A percentile compares a stretch with the other conserved stretches of the same genome.
Evolutionary conservation across 2,329 filamentous ascomycete genomes (phyloP).

Genomic region (Pseudocercospora eumusae): DNA sequence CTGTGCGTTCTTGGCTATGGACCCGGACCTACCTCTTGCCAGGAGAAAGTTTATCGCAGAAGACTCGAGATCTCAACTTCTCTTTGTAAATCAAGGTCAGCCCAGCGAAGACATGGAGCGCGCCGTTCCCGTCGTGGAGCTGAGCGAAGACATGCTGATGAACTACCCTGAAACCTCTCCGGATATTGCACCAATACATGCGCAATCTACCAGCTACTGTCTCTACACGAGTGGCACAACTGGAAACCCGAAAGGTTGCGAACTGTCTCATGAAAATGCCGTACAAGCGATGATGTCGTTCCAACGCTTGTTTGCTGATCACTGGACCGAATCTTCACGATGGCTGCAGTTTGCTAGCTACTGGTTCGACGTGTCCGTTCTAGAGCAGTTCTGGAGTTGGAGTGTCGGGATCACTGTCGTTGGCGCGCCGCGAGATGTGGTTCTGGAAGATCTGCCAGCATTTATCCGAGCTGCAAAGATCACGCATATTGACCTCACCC

Average conservation of each 20-base stretch:
- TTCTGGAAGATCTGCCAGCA: conserved; percentile 77
- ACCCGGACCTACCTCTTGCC: conserved; percentile 69
- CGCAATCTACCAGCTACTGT: conserved; percentile 71
- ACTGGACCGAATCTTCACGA: conserved; percentile 71
- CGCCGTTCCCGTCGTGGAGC: conserved; percentile 18
- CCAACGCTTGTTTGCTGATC: conserved; percentile 70
- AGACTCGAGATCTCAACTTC: conserved; percentile 65
- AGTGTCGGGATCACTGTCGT: conserved; percentile 83
- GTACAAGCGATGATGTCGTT: conserved; percentile 90
- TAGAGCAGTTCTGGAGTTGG: conserved; percentile 97
- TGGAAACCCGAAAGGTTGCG: conserved; percentile 81
- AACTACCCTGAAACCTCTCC: conserved; percentile 38
- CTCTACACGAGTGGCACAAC: conserved; percentile 88
- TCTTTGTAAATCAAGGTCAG: conserved; percentile 44
- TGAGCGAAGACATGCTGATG: conserved; percentile 22
- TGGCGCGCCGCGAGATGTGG: conserved; percentile 76
- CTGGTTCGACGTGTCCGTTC: conserved; percentile 89
- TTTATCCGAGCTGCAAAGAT: conserved; percentile 72
- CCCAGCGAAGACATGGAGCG: conserved; percentile 19
- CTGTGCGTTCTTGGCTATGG: conserved; percentile 77
- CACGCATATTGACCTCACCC: conserved; percentile 89
- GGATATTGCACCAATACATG: conserved; percentile 40
- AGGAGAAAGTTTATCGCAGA: conserved; percentile 75
- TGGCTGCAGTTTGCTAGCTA: conserved; percentile 94
- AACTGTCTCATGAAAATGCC: conserved; percentile 84